Evolutionary conservation across 2,329 filamentous ascomycete species (phyloP), one percentile per base, ranked within the genome.

Genomic region (Ceratocystis cacaofunesta): DNA sequence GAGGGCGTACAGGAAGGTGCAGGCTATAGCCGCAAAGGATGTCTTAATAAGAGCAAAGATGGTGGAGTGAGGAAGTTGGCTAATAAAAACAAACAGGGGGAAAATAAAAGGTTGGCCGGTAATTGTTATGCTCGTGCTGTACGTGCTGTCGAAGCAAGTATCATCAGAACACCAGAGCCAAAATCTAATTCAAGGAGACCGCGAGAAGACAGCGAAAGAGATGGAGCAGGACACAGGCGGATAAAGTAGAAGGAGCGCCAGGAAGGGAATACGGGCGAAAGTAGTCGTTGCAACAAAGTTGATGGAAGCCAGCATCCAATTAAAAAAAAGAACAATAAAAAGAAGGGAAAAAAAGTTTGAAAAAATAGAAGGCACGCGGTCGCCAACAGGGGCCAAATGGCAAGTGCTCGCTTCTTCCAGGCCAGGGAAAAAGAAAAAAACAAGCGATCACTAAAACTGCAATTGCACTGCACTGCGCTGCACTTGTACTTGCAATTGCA

Each of bases 231-330:
- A 41, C 10, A 4, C 36, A 12, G 28, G 28, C 28, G 7, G 28
- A 30, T 32, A 58, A 58, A 50, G 64, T 44, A 46, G 36, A 46
- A 64, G 52, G 64, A 57, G 60, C 44, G 64, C 46, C 52, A 30
- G 22, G 30, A 28, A 65, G 8, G 22, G 4, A 58, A 32, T 58
- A 58, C 55, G 55, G 15, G 55, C 64, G 46, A 65, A 65, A 65
- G 57, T 64, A 36, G 55, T 58, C 8, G 55, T 58, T 58, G 55
- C 55, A 58, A 36, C 28, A 58, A 36, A 58, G 55, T 32, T 58
- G 55, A 7, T 57, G 10, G 55, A 58, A 36, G 55, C 55, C 55
- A 36, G 55, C 55, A 36, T 58, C 55, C 55, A 58, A 58, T 58
- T 7, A 25, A 32, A 28, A 57, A 62, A 66, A 30, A 60, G 50